These are phyloP conservation scores for Closterium sp. DNA, from an alignment of 139 green algal genomes.

Conservation along the genomic window DNA sequence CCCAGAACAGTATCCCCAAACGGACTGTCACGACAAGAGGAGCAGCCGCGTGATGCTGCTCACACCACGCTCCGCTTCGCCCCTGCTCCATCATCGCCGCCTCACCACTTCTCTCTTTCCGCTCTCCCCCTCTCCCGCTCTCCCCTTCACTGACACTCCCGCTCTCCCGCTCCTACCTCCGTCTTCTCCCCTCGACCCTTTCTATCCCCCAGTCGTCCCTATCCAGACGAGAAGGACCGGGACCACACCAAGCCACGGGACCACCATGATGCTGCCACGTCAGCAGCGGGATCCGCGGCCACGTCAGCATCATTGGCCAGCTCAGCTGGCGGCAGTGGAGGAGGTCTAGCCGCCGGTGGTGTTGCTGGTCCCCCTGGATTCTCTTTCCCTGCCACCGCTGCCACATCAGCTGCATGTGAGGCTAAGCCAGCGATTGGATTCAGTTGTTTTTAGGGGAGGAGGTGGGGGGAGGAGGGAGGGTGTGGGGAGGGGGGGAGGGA, in stretches of 20 bases:
- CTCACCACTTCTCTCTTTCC: too few relatives aligned
- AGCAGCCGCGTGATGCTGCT: too few relatives aligned
- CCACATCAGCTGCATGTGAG: not conserved
- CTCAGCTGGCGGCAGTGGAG: not conserved
- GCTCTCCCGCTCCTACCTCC: too few relatives aligned
- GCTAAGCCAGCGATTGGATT: not conserved
- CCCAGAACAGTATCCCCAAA: too few relatives aligned
- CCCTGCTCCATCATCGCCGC: too few relatives aligned
- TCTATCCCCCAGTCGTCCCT: not conserved
- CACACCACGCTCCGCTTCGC: too few relatives aligned
- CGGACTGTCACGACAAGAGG: too few relatives aligned
- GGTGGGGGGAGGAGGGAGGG: too few relatives aligned
- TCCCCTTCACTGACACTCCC: not conserved
- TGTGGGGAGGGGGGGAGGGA: too few relatives aligned
- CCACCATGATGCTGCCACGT: not conserved
- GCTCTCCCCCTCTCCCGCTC: too few relatives aligned
- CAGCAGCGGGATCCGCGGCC: not conserved
- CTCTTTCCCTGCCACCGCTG: not conserved
- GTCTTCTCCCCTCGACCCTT: not conserved
- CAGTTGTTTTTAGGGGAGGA: not conserved
- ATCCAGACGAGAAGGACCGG: not conserved
- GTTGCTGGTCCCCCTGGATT: not conserved
- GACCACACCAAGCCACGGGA: constrained; percentile 1
- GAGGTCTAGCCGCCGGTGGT: not conserved
- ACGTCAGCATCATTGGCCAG: not conserved